Evolutionary conservation across 139 green algal genomes (phyloP).

Genomic region (Chlorokybus atmophyticus): DNA sequence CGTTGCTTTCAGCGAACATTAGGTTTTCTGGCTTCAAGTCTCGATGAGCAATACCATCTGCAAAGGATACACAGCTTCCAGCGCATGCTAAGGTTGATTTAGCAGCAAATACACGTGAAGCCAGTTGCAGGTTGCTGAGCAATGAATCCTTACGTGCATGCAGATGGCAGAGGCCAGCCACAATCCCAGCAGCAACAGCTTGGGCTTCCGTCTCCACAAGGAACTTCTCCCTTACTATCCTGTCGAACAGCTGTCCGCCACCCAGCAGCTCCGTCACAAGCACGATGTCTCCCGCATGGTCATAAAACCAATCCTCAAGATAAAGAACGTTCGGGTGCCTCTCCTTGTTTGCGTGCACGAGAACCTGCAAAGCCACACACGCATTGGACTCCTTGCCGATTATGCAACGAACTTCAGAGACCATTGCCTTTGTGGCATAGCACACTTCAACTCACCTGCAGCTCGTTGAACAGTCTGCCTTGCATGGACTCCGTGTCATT

Average conservation of each 20-base stretch:
- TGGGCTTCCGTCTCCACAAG: constrained; percentile 18
- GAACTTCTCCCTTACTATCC: constrained; percentile 10
- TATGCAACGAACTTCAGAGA: no score
- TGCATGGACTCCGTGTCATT: no score
- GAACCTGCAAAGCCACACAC: no score
- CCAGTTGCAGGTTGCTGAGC: no score
- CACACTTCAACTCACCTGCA: no score
- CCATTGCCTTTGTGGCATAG: no score
- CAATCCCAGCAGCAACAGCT: constrained; percentile 2
- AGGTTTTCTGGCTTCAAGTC: constrained; percentile 1
- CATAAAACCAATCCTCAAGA: not conserved
- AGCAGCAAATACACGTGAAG: no score
- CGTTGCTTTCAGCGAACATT: not conserved
- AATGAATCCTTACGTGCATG: not conserved
- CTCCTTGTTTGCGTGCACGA: not conserved
- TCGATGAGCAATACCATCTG: not conserved
- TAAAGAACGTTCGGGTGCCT: not conserved
- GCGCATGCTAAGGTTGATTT: no score
- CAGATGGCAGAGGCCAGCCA: not conserved
- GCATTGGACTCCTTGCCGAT: no score
- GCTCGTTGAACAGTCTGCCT: no score
- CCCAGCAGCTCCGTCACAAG: constrained; percentile 28
- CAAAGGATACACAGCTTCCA: no score
- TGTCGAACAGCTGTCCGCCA: constrained; percentile 24
- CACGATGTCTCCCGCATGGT: not conserved